These are phyloP conservation scores for Epichloe scottii DNA, from an alignment of 2,329 filamentous ascomycete genomes.

Conservation along the genomic window DNA sequence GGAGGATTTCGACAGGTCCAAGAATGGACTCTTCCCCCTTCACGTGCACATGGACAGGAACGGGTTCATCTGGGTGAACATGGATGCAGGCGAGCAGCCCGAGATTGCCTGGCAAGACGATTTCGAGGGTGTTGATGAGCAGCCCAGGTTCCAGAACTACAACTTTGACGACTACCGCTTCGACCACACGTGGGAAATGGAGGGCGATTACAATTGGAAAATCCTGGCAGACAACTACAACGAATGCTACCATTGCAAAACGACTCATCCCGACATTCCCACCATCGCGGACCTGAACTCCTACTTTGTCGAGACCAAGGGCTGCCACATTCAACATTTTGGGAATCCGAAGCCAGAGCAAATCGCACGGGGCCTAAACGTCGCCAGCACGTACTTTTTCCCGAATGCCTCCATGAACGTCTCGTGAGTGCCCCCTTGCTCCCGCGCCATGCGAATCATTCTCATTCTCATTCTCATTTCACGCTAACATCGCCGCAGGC, in stretches of 20 bases:
- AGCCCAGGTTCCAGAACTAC: slow-evolving; percentile 31
- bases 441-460: not conserved
- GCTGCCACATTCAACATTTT: slow-evolving; percentile 37
- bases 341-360: slow-evolving; percentile 35
- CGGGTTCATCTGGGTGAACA: slow-evolving; percentile 47
- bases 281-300: slow-evolving; percentile 43
- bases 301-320: slow-evolving; percentile 38
- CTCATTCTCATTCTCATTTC: not conserved
- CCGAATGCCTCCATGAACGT: slow-evolving; percentile 39
- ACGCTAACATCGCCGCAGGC: slow-evolving; percentile 18
- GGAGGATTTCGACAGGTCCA: slow-evolving; percentile 40
- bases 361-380: slow-evolving; percentile 30
- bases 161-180: slow-evolving; percentile 42
- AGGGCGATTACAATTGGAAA: slow-evolving; percentile 48
- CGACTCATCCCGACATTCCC: slow-evolving; percentile 44
- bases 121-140: slow-evolving; percentile 33
- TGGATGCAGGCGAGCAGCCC: slow-evolving; percentile 33
- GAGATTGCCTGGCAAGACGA: slow-evolving; percentile 40
- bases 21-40: slow-evolving; percentile 43
- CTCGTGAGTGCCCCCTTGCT: slow-evolving; percentile 27
- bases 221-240: slow-evolving; percentile 52
- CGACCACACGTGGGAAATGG: slow-evolving; percentile 45
- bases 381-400: slow-evolving; percentile 36
- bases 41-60: slow-evolving; percentile 39
- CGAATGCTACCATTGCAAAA: slow-evolving; percentile 52